Evolutionary conservation across 1,284 basidiomycete species (phyloP), one percentile per base, ranked within the genome.

Genomic region (Ceratobasidium sp.): DNA sequence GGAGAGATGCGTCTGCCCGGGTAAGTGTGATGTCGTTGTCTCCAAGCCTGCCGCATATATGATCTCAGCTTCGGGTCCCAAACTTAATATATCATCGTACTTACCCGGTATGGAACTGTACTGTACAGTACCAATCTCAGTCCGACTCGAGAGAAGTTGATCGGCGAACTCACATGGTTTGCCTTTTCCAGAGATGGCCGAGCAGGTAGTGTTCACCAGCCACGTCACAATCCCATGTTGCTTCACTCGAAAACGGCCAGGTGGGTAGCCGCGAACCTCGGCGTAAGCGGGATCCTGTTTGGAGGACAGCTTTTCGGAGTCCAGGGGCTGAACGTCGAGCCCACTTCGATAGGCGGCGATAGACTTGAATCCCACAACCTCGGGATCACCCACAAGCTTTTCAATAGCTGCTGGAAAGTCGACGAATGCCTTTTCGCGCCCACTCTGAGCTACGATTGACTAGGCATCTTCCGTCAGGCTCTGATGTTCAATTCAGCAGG

Each of bases 71-170:
- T 27, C 6, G 31, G 29, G n/a, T 17, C 48, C 7, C n/a, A 33
- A 3, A 64, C 9, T 48, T n/a, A 15, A 24, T 50, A 47, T 4
- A 24, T 22, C 3, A n/a, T 31, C 9, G n/a, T 22, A 27, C 24
- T 36, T 51, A 67, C 29, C 92, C 92, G 5, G 91, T 93, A 79
- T 93, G 92, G 81, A 94, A 94, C 82, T 93, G 92, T 9, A 93
- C 92, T 92, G 27, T 14, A 74, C 48, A 5, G 36, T 41, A 41
- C 29, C 14, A 27, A 51, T 53, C 56, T 53, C 56, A 74, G 51
- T 11, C 36, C 47, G 11, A 41, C 36, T 4, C 54, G 36, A 50
- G 29, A 19, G 44, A 53, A 62, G 22, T 19, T 41, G 36, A 59
- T 56, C 29, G 31, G 31, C 11, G 2, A 19, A 54, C 81, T 31